These are phyloP conservation scores for Wickerhamomyces tratensis DNA, from an alignment of 805 yeast genomes.

Conservation along the genomic window DNA sequence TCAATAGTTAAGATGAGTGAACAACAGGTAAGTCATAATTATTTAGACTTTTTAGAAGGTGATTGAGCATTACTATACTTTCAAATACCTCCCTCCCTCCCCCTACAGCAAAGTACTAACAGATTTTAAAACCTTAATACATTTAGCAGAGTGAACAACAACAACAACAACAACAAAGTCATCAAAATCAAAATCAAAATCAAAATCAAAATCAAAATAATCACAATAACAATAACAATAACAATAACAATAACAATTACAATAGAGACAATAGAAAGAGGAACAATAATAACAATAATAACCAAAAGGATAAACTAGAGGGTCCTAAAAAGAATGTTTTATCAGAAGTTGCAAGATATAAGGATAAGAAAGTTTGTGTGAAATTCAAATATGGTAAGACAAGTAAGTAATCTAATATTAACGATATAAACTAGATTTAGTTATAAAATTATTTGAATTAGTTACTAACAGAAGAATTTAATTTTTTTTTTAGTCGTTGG, in stretches of 20 bases:
- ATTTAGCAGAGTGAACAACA: too few species aligned
- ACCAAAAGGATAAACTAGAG: constrained; percentile 33
- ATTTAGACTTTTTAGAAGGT: too few species aligned
- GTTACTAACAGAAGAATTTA: background rate
- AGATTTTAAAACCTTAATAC: too few species aligned
- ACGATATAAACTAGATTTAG: background rate
- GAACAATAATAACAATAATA: constrained; percentile 9
- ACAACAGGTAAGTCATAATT: too few species aligned
- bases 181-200: too few species aligned
- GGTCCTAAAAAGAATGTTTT: constrained; percentile 91
- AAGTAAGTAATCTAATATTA: constrained; percentile 15
- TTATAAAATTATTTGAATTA: background rate
- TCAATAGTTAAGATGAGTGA: too few species aligned
- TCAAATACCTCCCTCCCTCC: too few species aligned
- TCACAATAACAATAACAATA: too few species aligned
- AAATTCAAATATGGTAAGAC: constrained; percentile 82
- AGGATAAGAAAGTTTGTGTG: constrained; percentile 64
- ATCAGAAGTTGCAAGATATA: constrained; percentile 66
- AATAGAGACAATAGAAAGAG: constrained; percentile 9
- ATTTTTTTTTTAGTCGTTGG: constrained; percentile 44
- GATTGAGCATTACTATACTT: too few species aligned
- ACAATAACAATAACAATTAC: constrained; percentile 12
- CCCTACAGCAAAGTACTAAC: too few species aligned
- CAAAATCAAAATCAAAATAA: too few species aligned
- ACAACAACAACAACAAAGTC: too few species aligned